These are phyloP conservation scores for Phaseolus coccineus DNA, from an alignment of 331 rosid genomes.

Conservation along the genomic window DNA sequence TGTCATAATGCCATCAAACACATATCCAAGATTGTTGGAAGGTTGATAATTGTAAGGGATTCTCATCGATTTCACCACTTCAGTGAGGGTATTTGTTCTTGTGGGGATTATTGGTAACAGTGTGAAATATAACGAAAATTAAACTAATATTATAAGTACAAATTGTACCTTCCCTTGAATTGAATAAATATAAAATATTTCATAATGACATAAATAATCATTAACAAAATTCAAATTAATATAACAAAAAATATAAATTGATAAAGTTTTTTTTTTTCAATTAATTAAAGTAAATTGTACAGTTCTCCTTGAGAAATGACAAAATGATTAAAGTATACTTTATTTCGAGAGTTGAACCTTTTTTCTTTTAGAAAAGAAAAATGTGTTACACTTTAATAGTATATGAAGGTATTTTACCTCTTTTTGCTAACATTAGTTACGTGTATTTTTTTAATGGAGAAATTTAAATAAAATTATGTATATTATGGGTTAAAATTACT, in stretches of 20 bases:
- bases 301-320: neutral
- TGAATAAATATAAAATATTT: neutral
- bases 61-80: constrained; percentile 91
- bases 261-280: neutral
- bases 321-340: neutral
- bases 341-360: neutral
- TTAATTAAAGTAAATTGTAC: neutral
- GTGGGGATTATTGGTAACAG: constrained; percentile 87
- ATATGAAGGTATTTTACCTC: too few species aligned
- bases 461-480: too few species aligned
- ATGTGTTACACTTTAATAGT: too few species aligned
- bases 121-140: neutral
- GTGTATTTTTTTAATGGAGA: neutral
- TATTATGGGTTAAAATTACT: too few species aligned
- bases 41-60: constrained; percentile 80
- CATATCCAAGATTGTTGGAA: constrained; percentile 78
- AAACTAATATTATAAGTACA: neutral
- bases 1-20: constrained; percentile 53
- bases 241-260: neutral
- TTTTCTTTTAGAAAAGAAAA: neutral
- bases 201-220: neutral
- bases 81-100: constrained; percentile 72
- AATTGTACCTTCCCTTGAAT: neutral
- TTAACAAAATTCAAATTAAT: neutral
- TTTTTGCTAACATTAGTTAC: too few species aligned